Percentiles rank a stretch among this genome's conserved stretches.
Conservation (phyloP, 148 eudicot species). For the Diospyros lotus region DNA sequence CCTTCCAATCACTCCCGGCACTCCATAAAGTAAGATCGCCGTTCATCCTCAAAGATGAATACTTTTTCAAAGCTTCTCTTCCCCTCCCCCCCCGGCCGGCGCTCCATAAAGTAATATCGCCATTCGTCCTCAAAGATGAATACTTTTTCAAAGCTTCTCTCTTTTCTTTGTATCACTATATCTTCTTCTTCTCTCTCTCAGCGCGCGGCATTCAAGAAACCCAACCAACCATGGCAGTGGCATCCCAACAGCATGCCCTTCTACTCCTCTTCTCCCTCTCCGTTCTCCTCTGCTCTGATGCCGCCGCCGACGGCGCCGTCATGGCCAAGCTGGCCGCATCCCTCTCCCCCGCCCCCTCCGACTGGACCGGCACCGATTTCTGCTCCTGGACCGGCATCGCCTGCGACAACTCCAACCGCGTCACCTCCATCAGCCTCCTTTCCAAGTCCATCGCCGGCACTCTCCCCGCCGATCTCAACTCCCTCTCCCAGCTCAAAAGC, state of each 20-base stretch:
- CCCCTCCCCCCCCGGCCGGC: no score
- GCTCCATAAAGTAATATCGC: no score
- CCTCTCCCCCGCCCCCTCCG: constrained; percentile 35
- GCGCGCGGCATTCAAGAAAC: no score
- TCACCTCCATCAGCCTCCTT: constrained; percentile 46
- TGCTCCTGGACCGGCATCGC: constrained; percentile 56
- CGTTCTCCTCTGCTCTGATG: constrained; percentile 16
- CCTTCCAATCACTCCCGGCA: no score
- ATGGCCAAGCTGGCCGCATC: constrained; percentile 36
- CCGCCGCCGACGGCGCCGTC: constrained; percentile 43
- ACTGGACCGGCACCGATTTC: constrained; percentile 41
- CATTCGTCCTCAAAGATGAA: no score
- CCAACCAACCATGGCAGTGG: neutral
- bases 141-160: no score
- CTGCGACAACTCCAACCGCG: constrained; percentile 37
- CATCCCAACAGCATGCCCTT: neutral
- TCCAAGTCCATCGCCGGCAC: constrained; percentile 38
- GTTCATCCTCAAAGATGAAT: no score
- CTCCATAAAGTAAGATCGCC: no score
- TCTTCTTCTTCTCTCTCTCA: no score
- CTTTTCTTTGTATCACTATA: no score
- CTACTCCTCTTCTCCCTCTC: constrained; percentile 13
- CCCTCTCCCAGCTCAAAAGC: constrained; percentile 45
- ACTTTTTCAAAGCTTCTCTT: no score
- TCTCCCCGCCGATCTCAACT: constrained; percentile 44